These are phyloP conservation scores for Thalia dealbata DNA, from an alignment of 176 grass and related monocot genomes.

Conservation along the genomic window DNA sequence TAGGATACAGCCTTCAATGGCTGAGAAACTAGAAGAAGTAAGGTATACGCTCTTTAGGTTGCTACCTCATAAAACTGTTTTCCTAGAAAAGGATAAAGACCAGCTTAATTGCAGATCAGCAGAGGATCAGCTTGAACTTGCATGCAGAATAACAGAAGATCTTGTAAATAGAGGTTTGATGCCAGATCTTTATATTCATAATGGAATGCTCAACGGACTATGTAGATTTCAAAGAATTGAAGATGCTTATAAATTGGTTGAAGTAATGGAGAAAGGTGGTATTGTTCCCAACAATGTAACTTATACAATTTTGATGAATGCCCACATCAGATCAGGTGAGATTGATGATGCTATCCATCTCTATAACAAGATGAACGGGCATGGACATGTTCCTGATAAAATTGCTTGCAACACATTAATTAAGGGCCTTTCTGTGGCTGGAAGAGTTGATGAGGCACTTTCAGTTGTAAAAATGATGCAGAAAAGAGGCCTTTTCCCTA, in stretches of 20 bases:
- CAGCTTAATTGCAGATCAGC: background rate
- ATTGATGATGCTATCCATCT: slow-evolving; percentile 25
- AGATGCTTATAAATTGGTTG: slow-evolving; percentile 27
- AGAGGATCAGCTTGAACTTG: slow-evolving; percentile 7
- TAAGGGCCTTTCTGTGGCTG: slow-evolving; percentile 14
- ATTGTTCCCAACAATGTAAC: slow-evolving; percentile 30
- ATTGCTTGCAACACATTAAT: slow-evolving; percentile 23
- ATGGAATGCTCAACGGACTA: slow-evolving; percentile 33
- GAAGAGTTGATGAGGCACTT: slow-evolving; percentile 22
- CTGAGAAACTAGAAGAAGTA: slow-evolving; percentile 18
- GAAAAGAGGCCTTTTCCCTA: slow-evolving; percentile 28
- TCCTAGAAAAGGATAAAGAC: background rate
- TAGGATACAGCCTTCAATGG: slow-evolving; percentile 17
- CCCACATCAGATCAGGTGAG: slow-evolving; percentile 22
- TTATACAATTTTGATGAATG: slow-evolving; percentile 29
- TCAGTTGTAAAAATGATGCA: slow-evolving; percentile 35
- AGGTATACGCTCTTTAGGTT: slow-evolving; percentile 29
- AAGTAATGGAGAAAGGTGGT: slow-evolving; percentile 25
- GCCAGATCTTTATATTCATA: slow-evolving; percentile 33
- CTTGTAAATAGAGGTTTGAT: slow-evolving; percentile 25
- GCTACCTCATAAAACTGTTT: slow-evolving; percentile 14
- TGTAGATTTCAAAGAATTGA: slow-evolving; percentile 30
- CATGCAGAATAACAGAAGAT: slow-evolving; percentile 16
- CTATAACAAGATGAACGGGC: slow-evolving; percentile 25
- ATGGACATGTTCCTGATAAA: slow-evolving; percentile 12